Conservation (phyloP, 2,329 filamentous ascomycete genomes). For the Grosmannia penicillata region DNA sequence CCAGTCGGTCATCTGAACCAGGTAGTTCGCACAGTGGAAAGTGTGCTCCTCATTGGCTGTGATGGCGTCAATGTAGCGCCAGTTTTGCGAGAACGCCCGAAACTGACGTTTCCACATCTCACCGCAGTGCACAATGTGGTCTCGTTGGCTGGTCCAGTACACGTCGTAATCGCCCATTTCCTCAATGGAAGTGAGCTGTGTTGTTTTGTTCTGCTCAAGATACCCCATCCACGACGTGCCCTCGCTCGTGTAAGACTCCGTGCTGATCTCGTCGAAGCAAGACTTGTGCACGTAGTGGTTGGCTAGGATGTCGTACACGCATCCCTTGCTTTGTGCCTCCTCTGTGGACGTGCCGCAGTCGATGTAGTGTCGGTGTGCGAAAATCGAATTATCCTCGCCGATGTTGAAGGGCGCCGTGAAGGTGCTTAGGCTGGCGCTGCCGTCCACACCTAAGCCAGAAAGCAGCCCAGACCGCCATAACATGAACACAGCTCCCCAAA, state of each 20-base stretch:
- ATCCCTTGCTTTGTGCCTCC: neutral
- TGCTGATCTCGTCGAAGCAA: neutral
- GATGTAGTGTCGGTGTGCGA: neutral
- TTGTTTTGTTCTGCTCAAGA: neutral
- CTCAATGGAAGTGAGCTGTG: neutral
- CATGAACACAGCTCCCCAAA: neutral
- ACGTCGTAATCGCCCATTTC: neutral
- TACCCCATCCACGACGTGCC: neutral
- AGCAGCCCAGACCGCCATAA: neutral
- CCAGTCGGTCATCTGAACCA: neutral
- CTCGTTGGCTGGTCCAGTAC: neutral
- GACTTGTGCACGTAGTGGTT: neutral
- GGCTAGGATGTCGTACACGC: neutral
- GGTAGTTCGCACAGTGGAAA: neutral
- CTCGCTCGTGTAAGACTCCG: neutral
- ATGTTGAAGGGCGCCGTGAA: neutral
- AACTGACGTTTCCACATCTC: neutral
- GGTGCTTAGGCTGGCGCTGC: neutral
- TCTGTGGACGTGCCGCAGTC: neutral
- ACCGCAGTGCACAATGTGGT: slow-evolving; percentile 1
- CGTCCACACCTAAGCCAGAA: too few relatives aligned
- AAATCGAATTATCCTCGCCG: neutral
- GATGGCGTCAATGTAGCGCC: neutral
- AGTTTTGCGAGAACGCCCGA: neutral
- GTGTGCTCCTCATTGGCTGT: neutral